Conservation (phyloP, 2,329 filamentous ascomycete genomes). For the Teratosphaeria viscida region DNA sequence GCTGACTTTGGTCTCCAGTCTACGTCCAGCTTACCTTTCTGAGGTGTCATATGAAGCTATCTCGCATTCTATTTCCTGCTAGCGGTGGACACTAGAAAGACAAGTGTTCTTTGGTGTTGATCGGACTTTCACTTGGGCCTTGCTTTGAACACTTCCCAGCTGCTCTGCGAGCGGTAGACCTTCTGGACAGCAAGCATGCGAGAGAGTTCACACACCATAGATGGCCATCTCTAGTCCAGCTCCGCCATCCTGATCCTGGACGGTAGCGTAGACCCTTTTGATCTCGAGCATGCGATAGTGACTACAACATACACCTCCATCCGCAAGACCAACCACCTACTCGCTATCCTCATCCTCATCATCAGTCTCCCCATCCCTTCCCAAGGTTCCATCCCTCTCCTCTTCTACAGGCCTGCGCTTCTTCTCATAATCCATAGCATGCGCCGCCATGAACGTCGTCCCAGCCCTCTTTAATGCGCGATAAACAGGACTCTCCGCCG, state of each 20-base stretch:
- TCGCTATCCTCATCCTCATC: conserved; percentile 2
- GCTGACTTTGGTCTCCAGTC: background rate
- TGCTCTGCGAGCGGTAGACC: background rate
- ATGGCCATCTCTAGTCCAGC: too few relatives aligned
- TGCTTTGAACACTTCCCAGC: too few relatives aligned
- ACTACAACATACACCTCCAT: background rate
- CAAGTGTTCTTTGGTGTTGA: background rate
- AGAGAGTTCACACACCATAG: background rate
- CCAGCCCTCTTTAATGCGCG: conserved; percentile 44
- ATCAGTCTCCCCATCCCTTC: conserved; percentile 2
- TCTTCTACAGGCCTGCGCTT: conserved; percentile 41
- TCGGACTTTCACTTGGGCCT: too few relatives aligned
- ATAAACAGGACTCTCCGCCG: conserved; percentile 25
- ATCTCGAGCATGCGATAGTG: background rate
- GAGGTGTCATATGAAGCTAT: background rate
- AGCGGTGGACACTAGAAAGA: background rate
- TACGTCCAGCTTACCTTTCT: background rate
- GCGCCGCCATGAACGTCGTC: conserved; percentile 68
- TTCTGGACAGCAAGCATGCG: background rate
- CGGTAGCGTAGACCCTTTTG: too few relatives aligned
- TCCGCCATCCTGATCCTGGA: too few relatives aligned
- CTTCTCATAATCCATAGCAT: conserved; percentile 87
- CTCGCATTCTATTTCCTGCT: background rate
- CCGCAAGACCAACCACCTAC: background rate
- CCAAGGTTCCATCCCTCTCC: background rate